A percentile compares a stretch with the other conserved stretches of the same genome.
Conservation (phyloP, 257 asterid species). For the Voacanga thouarsii region DNA sequence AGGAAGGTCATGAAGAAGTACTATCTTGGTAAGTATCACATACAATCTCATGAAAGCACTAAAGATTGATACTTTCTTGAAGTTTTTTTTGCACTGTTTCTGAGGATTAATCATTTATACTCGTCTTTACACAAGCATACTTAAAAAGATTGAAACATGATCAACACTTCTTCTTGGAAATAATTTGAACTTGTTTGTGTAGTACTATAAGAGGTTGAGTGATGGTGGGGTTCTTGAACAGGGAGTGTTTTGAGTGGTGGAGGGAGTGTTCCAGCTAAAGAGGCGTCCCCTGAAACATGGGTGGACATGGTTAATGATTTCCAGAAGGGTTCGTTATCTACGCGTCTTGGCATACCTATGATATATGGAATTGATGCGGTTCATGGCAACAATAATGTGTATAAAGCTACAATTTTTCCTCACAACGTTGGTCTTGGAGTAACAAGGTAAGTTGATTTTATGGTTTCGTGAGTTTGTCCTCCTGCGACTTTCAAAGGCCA, state of each 20-base stretch:
- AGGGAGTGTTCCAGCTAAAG: constrained; percentile 29
- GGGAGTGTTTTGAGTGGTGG: constrained; percentile 38
- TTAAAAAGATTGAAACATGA: background rate
- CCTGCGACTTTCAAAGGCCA: no score
- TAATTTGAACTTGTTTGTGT: background rate
- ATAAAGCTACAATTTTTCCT: constrained; percentile 35
- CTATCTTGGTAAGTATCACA: constrained; percentile 32
- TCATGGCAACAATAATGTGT: constrained; percentile 36
- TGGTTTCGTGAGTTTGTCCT: background rate
- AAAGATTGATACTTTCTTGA: no score
- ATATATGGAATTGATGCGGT: constrained; percentile 42
- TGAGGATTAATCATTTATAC: no score
- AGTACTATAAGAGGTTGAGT: background rate
- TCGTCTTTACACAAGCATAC: background rate
- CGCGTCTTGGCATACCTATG: constrained; percentile 45
- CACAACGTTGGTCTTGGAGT: constrained; percentile 48
- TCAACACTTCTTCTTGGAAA: background rate
- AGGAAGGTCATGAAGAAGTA: constrained; percentile 47
- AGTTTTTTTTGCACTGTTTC: background rate
- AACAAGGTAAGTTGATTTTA: constrained; percentile 33
- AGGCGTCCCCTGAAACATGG: constrained; percentile 37
- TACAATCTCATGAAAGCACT: background rate
- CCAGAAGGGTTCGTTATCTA: constrained; percentile 36
- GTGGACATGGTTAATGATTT: constrained; percentile 38
- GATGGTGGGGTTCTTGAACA: constrained; percentile 3